Base-by-base conservation (phyloP, 1,139 yeast species). In the Blastobotrys illinoisensis region DNA sequence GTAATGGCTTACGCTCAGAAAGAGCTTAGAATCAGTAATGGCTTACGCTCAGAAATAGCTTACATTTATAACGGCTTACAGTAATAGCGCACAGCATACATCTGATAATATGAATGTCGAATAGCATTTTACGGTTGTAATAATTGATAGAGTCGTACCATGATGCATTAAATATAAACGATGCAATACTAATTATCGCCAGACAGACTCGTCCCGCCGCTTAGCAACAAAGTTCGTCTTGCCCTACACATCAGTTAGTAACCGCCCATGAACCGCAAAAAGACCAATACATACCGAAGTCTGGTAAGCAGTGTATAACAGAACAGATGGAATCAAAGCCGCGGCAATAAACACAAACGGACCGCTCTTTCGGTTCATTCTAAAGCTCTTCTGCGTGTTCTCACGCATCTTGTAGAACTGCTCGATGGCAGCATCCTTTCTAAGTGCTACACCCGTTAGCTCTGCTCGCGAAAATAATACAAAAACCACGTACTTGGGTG, bases 401-500 rank as follows among this genome's bases (percentile, higher is more conserved):
- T 62, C 68, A 52, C 72, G 64, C 64, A 55, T 59, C 60, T 65
- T 60, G 58, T 67, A 67, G 58, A 66, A 69, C 63, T 62, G 63
- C 64, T 70, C 73, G 56, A 70, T 67, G 48, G 70, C 71, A 51
- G 64, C 64, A 54, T 69, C 73, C 51, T 66, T 65, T 56, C 62
- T 62, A 47, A 67, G 68, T 32, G 70, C 71, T 56, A 62, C 5
- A 48, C 50, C 51, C 51, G 55, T 58, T 45, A 45, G 28, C 28
- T n/a, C 3, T 13, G 3, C 40, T 16, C 16, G 2, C 14, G 4
- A 32, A 11, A 3, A 5, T 5, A 26, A 3, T 11, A 11, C 14
- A 4, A 19, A 43, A 43, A 18, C 20, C 19, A 47, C 57, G 18
- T 49, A 54, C 58, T 53, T 46, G 56, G 58, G 54, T 57, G 57